Evolutionary conservation across 139 green algal species (phyloP).

Genomic region (Zygnema cylindricum): DNA sequence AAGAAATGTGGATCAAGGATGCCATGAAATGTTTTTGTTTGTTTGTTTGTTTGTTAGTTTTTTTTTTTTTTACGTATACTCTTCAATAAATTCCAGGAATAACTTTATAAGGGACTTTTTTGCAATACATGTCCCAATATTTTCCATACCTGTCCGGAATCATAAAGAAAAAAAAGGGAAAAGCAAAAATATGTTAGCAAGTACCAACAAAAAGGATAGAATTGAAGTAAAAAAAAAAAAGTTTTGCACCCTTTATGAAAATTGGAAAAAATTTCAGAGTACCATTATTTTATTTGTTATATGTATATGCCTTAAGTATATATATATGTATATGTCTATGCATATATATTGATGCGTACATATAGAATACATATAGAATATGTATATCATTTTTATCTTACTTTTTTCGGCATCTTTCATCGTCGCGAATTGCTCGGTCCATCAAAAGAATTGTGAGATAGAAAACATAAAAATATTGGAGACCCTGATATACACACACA

Average conservation of each 20-base stretch:
- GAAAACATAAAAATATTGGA: constrained; percentile 76
- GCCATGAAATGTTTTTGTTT: too few relatives aligned
- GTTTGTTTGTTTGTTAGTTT: too few relatives aligned
- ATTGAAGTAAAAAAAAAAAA: neutral
- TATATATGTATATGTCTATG: neutral
- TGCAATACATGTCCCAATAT: constrained; percentile 74
- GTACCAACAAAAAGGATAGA: neutral
- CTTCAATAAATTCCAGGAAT: constrained; percentile 73
- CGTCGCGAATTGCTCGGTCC: constrained; percentile 74
- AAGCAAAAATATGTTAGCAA: neutral
- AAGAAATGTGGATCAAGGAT: too few relatives aligned
- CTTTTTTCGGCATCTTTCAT: constrained; percentile 72
- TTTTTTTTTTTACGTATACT: too few relatives aligned
- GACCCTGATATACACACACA: constrained; percentile 15
- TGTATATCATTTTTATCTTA: constrained; percentile 40
- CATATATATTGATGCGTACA: neutral
- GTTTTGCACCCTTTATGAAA: neutral
- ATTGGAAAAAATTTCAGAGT: neutral
- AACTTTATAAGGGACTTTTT: constrained; percentile 72
- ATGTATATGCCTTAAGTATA: neutral
- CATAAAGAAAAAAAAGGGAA: neutral
- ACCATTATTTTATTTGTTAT: neutral
- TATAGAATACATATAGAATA: neutral
- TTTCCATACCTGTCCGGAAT: constrained; percentile 63
- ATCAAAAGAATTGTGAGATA: constrained; percentile 75